phyloP scores from a whole-genome alignment of 176 grass and related monocot species.

The Microstegium vimineum region DNA sequence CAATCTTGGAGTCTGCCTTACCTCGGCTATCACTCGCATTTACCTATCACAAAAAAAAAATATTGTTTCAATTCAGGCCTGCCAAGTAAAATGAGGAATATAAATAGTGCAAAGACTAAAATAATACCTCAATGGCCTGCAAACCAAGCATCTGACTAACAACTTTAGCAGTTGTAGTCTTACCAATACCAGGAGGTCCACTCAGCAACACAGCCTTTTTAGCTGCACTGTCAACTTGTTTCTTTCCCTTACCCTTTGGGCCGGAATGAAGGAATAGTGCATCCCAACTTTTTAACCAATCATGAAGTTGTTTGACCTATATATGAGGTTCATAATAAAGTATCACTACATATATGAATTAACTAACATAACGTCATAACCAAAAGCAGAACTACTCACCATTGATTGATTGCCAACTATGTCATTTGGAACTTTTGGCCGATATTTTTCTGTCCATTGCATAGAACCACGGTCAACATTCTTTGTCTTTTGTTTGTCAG shows the following conservation, averaged over 20 bases:
- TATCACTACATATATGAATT: constrained; percentile 16
- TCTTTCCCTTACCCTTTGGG: constrained; percentile 85
- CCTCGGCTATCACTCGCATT: constrained; percentile 99
- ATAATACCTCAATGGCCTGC: constrained; percentile 83
- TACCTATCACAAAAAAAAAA: constrained; percentile 51
- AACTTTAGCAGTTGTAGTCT: constrained; percentile 91
- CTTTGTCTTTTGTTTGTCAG: constrained; percentile 52
- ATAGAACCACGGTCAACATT: constrained; percentile 53
- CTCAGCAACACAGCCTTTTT: constrained; percentile 90
- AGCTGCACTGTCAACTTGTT: constrained; percentile 69
- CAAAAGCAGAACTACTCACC: constrained; percentile 43
- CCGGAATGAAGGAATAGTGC: constrained; percentile 63
- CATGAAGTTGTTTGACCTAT: constrained; percentile 95
- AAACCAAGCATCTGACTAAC: constrained; percentile 97
- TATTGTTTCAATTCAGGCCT: constrained; percentile 1
- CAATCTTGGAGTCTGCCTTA: constrained; percentile 95
- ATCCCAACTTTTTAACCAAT: constrained; percentile 92
- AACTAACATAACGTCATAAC: constrained; percentile 29
- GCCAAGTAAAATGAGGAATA: constrained; percentile 15
- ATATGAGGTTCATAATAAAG: constrained; percentile 28
- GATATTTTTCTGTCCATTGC: constrained; percentile 97
- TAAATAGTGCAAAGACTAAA: constrained; percentile 11
- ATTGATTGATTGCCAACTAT: constrained; percentile 96
- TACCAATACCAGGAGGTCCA: constrained; percentile 95
- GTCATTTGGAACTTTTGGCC: constrained; percentile 89